These are phyloP conservation scores for Priceomyces fermenticarens DNA, from an alignment of 805 yeast species.

Conservation along the genomic window DNA sequence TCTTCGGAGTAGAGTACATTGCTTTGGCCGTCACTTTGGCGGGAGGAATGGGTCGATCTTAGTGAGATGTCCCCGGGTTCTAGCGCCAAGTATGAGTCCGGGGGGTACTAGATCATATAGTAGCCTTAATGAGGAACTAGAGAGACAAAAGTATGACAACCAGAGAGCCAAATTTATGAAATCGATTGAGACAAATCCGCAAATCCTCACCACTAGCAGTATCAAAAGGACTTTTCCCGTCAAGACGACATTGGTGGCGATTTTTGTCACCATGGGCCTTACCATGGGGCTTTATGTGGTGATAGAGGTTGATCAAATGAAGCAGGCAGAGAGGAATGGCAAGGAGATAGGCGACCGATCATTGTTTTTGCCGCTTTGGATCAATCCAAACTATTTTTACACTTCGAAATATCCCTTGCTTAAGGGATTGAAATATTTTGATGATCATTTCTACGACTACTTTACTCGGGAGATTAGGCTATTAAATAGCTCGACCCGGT, in stretches of 20 bases:
- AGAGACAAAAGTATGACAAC: slow-evolving; percentile 14
- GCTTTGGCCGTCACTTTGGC: neutral
- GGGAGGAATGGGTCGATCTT: neutral
- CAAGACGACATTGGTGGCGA: slow-evolving; percentile 16
- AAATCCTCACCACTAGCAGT: slow-evolving; percentile 4
- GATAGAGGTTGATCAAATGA: slow-evolving; percentile 11
- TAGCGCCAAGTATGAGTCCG: too few species aligned
- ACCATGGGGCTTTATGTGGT: slow-evolving; percentile 22
- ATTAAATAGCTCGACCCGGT: slow-evolving; percentile 5
- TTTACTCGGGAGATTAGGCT: slow-evolving; percentile 13
- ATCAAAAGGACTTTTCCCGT: slow-evolving; percentile 13
- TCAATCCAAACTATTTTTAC: slow-evolving; percentile 24
- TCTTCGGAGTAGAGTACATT: too few species aligned
- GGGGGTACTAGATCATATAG: slow-evolving; percentile 1
- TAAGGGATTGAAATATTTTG: slow-evolving; percentile 22
- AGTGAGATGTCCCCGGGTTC: too few species aligned
- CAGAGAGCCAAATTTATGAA: slow-evolving; percentile 8
- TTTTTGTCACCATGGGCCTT: slow-evolving; percentile 19
- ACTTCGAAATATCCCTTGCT: slow-evolving; percentile 23
- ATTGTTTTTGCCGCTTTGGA: slow-evolving; percentile 23
- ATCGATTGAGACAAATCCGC: slow-evolving; percentile 10
- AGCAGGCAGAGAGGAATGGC: slow-evolving; percentile 8
- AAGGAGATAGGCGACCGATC: slow-evolving; percentile 7
- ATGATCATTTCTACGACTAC: slow-evolving; percentile 15
- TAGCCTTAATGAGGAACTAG: slow-evolving; percentile 6